phyloP scores from a whole-genome alignment of 2,329 filamentous ascomycete species.

The Helicocarpus griseus region DNA sequence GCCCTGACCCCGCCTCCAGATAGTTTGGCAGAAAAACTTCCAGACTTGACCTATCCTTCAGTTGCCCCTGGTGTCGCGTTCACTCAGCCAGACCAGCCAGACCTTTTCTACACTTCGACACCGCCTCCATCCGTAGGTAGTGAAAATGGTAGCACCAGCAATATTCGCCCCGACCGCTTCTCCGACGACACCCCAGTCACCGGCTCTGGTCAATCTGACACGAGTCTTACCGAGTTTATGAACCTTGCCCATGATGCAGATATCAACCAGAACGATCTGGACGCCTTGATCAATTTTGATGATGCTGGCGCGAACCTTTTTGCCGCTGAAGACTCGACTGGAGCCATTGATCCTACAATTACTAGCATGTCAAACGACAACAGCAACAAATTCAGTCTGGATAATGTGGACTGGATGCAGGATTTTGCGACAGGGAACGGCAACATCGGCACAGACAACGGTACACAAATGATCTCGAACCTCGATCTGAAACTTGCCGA shows the following conservation, averaged over 20 bases:
- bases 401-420: slow-evolving; percentile 12
- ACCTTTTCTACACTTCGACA: slow-evolving; percentile 27
- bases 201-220: slow-evolving; percentile 14
- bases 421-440: slow-evolving; percentile 3
- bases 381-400: slow-evolving; percentile 12
- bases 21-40: slow-evolving; percentile 29
- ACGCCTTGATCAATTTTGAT: slow-evolving; percentile 38
- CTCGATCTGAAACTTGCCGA: neutral
- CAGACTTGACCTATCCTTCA: slow-evolving; percentile 25
- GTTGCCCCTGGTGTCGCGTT: slow-evolving; percentile 10
- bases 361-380: slow-evolving; percentile 9
- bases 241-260: slow-evolving; percentile 36
- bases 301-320: slow-evolving; percentile 30
- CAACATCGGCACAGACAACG: neutral
- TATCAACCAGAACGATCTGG: slow-evolving; percentile 37
- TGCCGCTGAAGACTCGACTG: slow-evolving; percentile 19
- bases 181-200: neutral
- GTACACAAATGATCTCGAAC: neutral
- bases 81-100: slow-evolving; percentile 16
- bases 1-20: slow-evolving; percentile 34
- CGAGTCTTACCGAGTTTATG: slow-evolving; percentile 33
- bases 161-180: slow-evolving; percentile 5
- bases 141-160: slow-evolving; percentile 27
- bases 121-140: slow-evolving; percentile 34
- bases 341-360: slow-evolving; percentile 8